A percentile compares a stretch with the other conserved stretches of the same genome.
Evolutionary conservation across 2,329 filamentous ascomycete species (phyloP).

Genomic region (Botrytis deweyae): DNA sequence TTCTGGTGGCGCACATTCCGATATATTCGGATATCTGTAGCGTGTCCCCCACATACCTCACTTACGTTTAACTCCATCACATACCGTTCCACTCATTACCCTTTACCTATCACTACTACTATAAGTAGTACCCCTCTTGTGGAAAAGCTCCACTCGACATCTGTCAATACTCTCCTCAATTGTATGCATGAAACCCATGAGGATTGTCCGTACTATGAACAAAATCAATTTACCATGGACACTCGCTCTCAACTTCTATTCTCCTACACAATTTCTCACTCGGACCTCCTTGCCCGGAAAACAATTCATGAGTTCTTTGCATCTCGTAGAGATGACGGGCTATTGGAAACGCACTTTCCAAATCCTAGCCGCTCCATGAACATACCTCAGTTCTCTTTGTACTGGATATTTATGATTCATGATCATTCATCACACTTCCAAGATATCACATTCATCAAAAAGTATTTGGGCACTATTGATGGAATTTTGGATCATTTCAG

Average conservation of each 20-base stretch:
- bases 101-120: neutral
- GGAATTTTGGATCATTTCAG: constrained; percentile 9
- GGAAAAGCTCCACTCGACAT: constrained; percentile 10
- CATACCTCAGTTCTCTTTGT: neutral
- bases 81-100: neutral
- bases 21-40: neutral
- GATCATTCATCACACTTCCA: constrained; percentile 4
- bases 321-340: constrained; percentile 28
- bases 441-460: neutral
- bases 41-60: neutral
- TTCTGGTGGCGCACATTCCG: neutral
- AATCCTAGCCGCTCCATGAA: constrained; percentile 16
- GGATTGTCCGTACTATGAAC: constrained; percentile 42
- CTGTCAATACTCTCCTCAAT: constrained; percentile 22
- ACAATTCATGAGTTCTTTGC: constrained; percentile 30
- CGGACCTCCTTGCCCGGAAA: constrained; percentile 40
- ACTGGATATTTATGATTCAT: constrained; percentile 10
- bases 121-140: neutral
- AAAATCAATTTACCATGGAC: constrained; percentile 39
- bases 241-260: constrained; percentile 36
- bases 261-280: constrained; percentile 38
- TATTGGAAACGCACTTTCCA: constrained; percentile 39
- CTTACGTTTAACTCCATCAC: neutral
- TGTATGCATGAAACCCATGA: constrained; percentile 36
- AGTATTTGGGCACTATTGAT: neutral